These are phyloP conservation scores for Trametes elegans DNA, from an alignment of 768 basidiomycete species.

Conservation along the genomic window DNA sequence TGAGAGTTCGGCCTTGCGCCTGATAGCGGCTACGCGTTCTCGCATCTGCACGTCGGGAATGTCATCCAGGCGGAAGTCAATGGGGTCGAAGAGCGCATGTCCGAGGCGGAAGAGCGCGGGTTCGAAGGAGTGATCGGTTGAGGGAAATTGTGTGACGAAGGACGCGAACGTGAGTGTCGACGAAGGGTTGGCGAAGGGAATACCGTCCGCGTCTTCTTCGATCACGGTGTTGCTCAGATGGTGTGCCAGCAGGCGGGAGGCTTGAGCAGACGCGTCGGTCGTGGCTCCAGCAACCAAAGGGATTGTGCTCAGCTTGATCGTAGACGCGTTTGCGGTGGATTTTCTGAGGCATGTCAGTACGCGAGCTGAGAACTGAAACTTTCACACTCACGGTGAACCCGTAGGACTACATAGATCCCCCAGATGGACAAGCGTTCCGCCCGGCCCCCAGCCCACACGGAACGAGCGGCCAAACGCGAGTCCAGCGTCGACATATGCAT, in stretches of 20 bases:
- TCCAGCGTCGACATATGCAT: conserved; percentile 73
- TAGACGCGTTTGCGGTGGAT: conserved; percentile 60
- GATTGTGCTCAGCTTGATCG: conserved; percentile 50
- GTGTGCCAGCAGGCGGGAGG: conserved; percentile 68
- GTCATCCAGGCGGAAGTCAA: conserved; percentile 60
- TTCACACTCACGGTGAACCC: conserved; percentile 47
- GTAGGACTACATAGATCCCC: conserved; percentile 69
- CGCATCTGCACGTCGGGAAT: conserved; percentile 59
- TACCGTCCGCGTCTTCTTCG: conserved; percentile 61
- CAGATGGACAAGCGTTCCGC: conserved; percentile 70
- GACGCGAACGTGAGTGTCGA: conserved; percentile 71
- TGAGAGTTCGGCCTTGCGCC: conserved; percentile 77
- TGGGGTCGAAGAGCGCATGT: conserved; percentile 81
- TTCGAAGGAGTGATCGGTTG: conserved; percentile 69
- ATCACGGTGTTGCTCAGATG: conserved; percentile 76
- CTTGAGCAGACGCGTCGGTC: conserved; percentile 38
- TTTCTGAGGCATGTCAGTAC: conserved; percentile 35
- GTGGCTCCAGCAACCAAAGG: conserved; percentile 37
- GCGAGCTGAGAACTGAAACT: neutral
- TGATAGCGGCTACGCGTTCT: conserved; percentile 57
- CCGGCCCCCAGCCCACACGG: conserved; percentile 87
- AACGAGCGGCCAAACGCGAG: conserved; percentile 85
- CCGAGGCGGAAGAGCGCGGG: conserved; percentile 88
- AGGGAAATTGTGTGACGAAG: conserved; percentile 68
- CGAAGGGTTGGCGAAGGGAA: conserved; percentile 69